Conservation (phyloP, 805 yeast species). For the Saccharomyces cerevisiae region DNA sequence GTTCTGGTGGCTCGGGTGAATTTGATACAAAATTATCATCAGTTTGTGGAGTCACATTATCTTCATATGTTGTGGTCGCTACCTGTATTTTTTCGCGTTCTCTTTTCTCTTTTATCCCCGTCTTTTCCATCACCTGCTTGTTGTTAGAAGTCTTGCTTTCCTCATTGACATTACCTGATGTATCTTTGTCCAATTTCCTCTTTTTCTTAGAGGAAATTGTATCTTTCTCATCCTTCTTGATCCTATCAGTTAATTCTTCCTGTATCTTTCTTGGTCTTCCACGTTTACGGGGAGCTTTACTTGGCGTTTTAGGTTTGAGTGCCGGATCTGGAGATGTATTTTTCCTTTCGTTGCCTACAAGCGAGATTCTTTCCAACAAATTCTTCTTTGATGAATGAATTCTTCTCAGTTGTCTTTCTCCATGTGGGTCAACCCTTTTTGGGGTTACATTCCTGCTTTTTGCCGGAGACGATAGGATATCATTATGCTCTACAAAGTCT, state of each 20-base stretch:
- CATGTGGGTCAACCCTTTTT: background rate
- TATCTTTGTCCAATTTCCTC: background rate
- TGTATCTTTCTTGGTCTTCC: constrained; percentile 10
- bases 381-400: background rate
- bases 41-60: background rate
- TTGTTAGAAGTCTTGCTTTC: constrained; percentile 29
- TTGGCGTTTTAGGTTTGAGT: constrained; percentile 1
- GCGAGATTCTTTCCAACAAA: constrained; percentile 1
- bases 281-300: constrained; percentile 4
- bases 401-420: background rate
- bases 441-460: background rate
- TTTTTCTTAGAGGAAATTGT: background rate
- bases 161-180: constrained; percentile 20
- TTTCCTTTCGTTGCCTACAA: background rate
- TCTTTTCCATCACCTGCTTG: constrained; percentile 18
- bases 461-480: constrained; percentile 19
- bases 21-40: background rate
- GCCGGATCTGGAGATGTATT: background rate
- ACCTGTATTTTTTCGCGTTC: background rate
- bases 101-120: constrained; percentile 7
- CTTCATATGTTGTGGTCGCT: background rate
- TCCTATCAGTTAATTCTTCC: background rate
- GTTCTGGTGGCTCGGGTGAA: constrained; percentile 2
- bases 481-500: constrained; percentile 19
- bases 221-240: background rate